These are phyloP conservation scores for Aschersonia sp. DNA, from an alignment of 2,329 filamentous ascomycete genomes.

Conservation along the genomic window DNA sequence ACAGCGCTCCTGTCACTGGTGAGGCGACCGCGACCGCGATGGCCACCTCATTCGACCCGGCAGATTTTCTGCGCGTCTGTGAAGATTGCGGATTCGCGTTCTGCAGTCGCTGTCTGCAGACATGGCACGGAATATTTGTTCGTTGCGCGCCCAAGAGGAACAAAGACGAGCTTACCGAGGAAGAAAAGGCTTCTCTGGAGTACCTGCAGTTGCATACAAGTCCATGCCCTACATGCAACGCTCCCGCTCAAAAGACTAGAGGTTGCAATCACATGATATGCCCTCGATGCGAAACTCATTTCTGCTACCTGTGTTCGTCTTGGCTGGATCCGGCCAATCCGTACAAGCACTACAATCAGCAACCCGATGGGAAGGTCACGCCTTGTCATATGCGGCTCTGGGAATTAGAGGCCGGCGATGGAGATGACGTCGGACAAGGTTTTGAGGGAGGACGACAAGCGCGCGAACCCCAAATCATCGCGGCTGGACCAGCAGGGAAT, in stretches of 20 bases:
- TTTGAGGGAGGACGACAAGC: constrained; percentile 23
- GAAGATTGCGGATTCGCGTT: constrained; percentile 86
- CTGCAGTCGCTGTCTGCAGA: constrained; percentile 52
- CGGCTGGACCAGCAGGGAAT: background rate
- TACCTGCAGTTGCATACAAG: constrained; percentile 74
- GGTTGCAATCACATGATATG: constrained; percentile 98
- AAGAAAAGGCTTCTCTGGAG: constrained; percentile 75
- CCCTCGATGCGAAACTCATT: constrained; percentile 78
- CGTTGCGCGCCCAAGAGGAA: constrained; percentile 54
- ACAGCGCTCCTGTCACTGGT: background rate
- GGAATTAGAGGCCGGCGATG: constrained; percentile 77
- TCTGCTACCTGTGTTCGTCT: constrained; percentile 86
- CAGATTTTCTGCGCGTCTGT: constrained; percentile 67
- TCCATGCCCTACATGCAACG: constrained; percentile 75
- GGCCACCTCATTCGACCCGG: constrained; percentile 22
- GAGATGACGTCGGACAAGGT: constrained; percentile 32
- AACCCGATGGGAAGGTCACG: constrained; percentile 33
- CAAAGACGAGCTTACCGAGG: constrained; percentile 58
- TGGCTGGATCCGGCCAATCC: constrained; percentile 74
- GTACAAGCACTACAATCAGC: constrained; percentile 75
- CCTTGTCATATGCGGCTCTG: constrained; percentile 76
- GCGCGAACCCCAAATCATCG: background rate
- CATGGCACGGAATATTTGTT: constrained; percentile 85
- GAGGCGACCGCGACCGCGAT: background rate
- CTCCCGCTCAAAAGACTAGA: constrained; percentile 76